Conservation (phyloP, 2,329 filamentous ascomycete genomes). For the Ceratocystis albifundus region DNA sequence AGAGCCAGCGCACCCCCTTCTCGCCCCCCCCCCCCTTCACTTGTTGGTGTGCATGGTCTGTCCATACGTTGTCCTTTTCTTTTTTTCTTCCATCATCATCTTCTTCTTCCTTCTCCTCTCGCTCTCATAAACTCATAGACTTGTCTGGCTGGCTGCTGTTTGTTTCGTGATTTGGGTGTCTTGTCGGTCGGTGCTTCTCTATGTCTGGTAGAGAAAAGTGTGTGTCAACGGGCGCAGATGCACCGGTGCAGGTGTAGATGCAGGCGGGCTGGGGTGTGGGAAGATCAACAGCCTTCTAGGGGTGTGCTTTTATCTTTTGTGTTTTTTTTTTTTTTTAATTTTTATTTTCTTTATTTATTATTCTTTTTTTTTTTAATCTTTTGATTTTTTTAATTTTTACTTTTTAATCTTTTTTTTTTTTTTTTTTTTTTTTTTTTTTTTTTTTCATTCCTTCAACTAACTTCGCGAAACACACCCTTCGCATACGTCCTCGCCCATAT, state of each 20-base stretch:
- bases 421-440: background rate
- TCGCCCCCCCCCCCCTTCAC: background rate
- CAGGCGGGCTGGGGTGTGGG: no score
- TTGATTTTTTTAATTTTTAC: background rate
- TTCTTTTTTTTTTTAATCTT: background rate
- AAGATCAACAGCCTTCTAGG: no score
- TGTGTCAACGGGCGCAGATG: no score
- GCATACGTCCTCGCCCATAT: no score
- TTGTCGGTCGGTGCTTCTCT: no score
- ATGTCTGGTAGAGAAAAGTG: no score
- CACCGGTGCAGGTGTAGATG: no score
- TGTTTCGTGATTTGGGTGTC: background rate
- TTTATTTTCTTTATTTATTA: background rate
- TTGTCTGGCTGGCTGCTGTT: background rate
- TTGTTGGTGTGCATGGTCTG: background rate
- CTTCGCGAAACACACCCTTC: no score
- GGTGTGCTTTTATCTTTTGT: background rate
- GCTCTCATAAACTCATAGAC: no score
- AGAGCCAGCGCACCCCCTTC: background rate
- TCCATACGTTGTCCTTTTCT: background rate
- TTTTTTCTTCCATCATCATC: no score
- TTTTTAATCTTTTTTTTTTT: background rate
- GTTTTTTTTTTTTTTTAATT: background rate
- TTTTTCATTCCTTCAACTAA: background rate
- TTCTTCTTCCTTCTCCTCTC: background rate